These are phyloP conservation scores for Kickxella alabastrina DNA, from an alignment of 192 early-diverging fungal species.

Conservation along the genomic window DNA sequence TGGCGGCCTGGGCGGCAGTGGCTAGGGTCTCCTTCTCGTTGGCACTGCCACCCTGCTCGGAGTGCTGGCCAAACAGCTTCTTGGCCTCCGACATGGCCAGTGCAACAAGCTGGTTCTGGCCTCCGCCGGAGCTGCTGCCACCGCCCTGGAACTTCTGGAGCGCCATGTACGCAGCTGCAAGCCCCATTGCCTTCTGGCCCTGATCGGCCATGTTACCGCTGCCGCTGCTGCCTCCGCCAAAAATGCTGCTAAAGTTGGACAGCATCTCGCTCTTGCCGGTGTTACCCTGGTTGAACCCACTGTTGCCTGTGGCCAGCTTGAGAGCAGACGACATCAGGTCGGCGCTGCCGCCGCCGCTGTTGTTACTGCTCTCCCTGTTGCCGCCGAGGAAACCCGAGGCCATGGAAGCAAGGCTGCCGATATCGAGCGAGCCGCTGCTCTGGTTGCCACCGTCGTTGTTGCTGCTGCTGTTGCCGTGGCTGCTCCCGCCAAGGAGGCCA, in stretches of 20 bases:
- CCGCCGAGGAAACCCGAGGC: constrained; percentile 27
- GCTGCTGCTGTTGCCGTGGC: neutral
- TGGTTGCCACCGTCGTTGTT: neutral
- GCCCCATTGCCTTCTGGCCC: constrained; percentile 38
- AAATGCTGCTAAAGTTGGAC: constrained; percentile 22
- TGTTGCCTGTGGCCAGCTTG: constrained; percentile 29
- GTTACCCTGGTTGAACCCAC: constrained; percentile 38
- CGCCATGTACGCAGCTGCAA: constrained; percentile 46
- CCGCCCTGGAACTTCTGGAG: constrained; percentile 34
- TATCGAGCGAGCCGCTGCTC: constrained; percentile 19
- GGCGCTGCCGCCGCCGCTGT: constrained; percentile 5
- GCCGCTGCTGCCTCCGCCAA: constrained; percentile 2
- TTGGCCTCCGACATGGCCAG: constrained; percentile 46
- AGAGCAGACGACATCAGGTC: constrained; percentile 26
- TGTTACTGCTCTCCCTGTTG: neutral
- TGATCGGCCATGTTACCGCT: constrained; percentile 9
- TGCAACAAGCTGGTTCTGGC: constrained; percentile 36
- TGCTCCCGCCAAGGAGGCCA: constrained; percentile 15
- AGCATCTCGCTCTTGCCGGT: constrained; percentile 24
- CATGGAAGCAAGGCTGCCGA: constrained; percentile 16
- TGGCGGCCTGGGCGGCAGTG: constrained; percentile 43
- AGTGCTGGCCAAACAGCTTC: constrained; percentile 40
- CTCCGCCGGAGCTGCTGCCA: constrained; percentile 9
- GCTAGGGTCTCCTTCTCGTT: constrained; percentile 45
- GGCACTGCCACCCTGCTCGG: constrained; percentile 26